Base-by-base conservation (phyloP, 345 rosid genomes). In the Corymbia maculata region DNA sequence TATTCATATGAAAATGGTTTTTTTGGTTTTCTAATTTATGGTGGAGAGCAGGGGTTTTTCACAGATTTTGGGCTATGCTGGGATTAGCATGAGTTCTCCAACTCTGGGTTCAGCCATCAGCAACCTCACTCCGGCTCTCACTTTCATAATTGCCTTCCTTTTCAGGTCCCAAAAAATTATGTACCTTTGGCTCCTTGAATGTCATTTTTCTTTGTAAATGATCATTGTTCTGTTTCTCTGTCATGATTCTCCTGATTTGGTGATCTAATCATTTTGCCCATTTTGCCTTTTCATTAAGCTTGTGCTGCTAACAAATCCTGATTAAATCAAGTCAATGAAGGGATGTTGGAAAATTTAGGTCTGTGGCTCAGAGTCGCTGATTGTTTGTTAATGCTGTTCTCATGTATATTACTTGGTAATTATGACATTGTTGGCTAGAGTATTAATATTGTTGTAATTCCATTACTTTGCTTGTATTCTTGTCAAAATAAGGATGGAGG, bases 401-500 rank as follows among this genome's bases (percentile, higher is more conserved):
- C 15, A 12, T 1, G 68, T 59, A 1, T 26, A 59, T 59, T 59
- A 26, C 68, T 26, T 59, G 32, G 68, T 1, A 2, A 59, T 59
- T 26, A 59, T 3, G 15, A 26, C 68, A 59, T 59, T 59, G 68
- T 59, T 26, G 30, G 32, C 26, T 30, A 26, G 30, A 59, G 68
- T 59, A 59, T 26, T 26, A 59, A 11, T 59, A 59, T 59, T 59
- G 32, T 30, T 59, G 68, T 12, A 13, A 59, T n/a, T 14, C 68
- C 68, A 26, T 30, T 30, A 59, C 26, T 59, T 59, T 26, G 32
- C 68, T 59, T 59, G 68, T 59, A 26, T 59, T 59, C 15, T 59
- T 59, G 68, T 59, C 52, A 64, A 45, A 3, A 32, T 59, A 21
- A 88, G 94, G 88, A 92, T 94, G 95, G 95, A 94, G 89, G 91